Evolutionary conservation across 495 filamentous ascomycete genomes (phyloP).

Genomic region (Bryoglossum gracile): DNA sequence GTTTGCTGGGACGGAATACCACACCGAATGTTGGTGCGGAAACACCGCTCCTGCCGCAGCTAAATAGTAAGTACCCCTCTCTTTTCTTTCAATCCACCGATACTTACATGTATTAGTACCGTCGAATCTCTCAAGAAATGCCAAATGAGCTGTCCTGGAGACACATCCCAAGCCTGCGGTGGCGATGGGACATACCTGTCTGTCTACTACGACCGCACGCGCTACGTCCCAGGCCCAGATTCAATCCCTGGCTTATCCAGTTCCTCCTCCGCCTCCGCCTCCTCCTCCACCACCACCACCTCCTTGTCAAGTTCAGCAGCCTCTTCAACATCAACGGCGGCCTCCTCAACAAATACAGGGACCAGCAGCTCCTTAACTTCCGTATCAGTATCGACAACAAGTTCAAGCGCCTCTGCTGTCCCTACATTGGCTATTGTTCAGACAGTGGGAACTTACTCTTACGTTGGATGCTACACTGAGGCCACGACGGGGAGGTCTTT

Average conservation of each 20-base stretch:
- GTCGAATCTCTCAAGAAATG: constrained; percentile 27
- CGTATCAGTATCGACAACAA: too few species aligned
- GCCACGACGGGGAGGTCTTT: constrained; percentile 22
- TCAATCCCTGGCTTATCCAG: neutral
- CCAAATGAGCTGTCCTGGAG: constrained; percentile 29
- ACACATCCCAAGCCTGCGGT: constrained; percentile 33
- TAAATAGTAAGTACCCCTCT: constrained; percentile 8
- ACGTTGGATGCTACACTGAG: constrained; percentile 26
- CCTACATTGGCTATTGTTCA: neutral
- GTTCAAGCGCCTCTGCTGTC: neutral
- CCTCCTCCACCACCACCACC: neutral
- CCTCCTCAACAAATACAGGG: too few species aligned
- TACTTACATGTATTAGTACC: constrained; percentile 3
- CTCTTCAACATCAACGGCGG: too few species aligned
- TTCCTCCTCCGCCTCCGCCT: neutral
- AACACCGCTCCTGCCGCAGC: constrained; percentile 26
- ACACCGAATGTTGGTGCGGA: constrained; percentile 26
- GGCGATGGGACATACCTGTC: constrained; percentile 34
- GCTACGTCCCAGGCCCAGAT: constrained; percentile 19
- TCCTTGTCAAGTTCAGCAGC: too few species aligned
- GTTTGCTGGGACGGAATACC: constrained; percentile 27
- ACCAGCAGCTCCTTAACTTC: too few species aligned
- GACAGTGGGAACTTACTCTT: constrained; percentile 10
- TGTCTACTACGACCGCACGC: constrained; percentile 34
- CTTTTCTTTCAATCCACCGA: neutral